These are phyloP conservation scores for Stachybotrys chlorohalonatus DNA, from an alignment of 2,329 filamentous ascomycete species.

Conservation along the genomic window DNA sequence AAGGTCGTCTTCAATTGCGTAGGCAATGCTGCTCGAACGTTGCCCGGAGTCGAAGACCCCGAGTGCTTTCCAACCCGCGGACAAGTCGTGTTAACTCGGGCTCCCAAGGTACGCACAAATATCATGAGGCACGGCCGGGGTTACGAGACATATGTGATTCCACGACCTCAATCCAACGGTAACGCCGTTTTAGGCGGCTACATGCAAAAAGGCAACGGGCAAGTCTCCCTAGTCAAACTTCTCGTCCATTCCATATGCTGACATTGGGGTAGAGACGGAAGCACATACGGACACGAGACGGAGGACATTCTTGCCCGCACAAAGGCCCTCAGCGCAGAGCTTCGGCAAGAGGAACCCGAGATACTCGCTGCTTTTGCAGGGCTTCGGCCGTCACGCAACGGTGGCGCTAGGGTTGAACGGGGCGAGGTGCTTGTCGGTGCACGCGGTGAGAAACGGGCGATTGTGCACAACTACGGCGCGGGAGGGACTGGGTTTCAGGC, in stretches of 20 bases:
- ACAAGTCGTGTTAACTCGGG: conserved; percentile 23
- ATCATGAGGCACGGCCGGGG: conserved; percentile 25
- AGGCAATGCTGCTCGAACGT: conserved; percentile 19
- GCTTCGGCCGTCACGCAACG: conserved; percentile 22
- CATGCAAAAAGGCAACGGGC: conserved; percentile 21
- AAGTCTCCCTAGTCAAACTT: conserved; percentile 2
- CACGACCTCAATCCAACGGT: conserved; percentile 22
- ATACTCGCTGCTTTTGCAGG: conserved; percentile 20
- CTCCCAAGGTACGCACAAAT: conserved; percentile 19
- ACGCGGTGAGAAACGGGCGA: conserved; percentile 6
- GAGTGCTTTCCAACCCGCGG: conserved; percentile 28
- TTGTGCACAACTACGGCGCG: conserved; percentile 33
- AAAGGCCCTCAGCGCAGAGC: conserved; percentile 15
- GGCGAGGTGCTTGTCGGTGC: conserved; percentile 16
- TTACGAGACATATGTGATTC: conserved; percentile 29
- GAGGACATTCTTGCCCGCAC: conserved; percentile 24
- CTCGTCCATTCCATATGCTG: not conserved
- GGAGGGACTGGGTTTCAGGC: conserved; percentile 33
- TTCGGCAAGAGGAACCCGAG: conserved; percentile 12
- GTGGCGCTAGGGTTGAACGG: conserved; percentile 32
- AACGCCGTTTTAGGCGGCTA: conserved; percentile 23
- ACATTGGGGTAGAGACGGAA: conserved; percentile 11
- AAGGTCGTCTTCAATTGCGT: conserved; percentile 21
- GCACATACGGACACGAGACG: conserved; percentile 23
- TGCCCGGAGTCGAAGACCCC: conserved; percentile 22